Evolutionary conservation across 257 asterid species (phyloP).

Genomic region (Solanum gracilifrons): DNA sequence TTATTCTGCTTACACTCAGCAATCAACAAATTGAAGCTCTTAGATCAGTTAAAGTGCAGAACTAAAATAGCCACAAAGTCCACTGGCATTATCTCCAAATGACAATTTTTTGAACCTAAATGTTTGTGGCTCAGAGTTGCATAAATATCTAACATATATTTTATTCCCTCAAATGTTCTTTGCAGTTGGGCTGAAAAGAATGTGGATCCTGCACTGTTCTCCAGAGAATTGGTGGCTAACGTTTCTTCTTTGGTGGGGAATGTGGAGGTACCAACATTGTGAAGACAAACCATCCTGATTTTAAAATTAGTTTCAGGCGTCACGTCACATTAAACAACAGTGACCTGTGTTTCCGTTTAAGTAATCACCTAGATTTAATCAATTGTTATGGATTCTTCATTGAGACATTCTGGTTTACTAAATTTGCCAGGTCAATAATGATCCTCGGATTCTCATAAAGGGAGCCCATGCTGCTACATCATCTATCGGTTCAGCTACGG

Average conservation of each 20-base stretch:
- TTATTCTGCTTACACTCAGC: background rate
- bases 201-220: slow-evolving; percentile 79
- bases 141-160: background rate
- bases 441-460: slow-evolving; percentile 65
- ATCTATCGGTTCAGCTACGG: slow-evolving; percentile 78
- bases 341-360: background rate
- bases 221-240: slow-evolving; percentile 55
- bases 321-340: background rate
- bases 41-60: background rate
- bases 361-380: background rate
- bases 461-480: slow-evolving; percentile 80
- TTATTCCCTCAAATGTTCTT: background rate
- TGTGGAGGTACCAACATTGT: slow-evolving; percentile 46
- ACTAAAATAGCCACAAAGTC: background rate
- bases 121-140: background rate
- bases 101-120: background rate
- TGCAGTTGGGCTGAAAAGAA: slow-evolving; percentile 79
- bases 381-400: background rate
- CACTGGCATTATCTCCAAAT: background rate
- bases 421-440: slow-evolving; percentile 44
- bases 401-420: background rate
- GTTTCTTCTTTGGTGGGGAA: slow-evolving; percentile 45
- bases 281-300: background rate
- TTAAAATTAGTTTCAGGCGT: background rate
- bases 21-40: background rate